Conservation (phyloP, 768 basidiomycete genomes). For the Leucosporidium scottii region DNA sequence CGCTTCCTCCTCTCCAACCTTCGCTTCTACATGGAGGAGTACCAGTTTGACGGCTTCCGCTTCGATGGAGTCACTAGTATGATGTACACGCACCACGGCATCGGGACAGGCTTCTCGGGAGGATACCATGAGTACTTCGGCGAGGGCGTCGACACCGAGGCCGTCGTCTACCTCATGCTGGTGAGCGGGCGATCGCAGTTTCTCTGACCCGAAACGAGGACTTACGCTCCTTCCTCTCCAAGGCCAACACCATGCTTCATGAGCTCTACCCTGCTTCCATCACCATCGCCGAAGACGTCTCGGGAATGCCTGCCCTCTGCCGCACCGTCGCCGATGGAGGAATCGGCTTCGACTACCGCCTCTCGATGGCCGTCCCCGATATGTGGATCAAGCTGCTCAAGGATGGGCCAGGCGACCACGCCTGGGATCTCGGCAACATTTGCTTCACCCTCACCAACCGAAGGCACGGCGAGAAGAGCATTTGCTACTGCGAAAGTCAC, state of each 20-base stretch:
- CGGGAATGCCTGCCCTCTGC: constrained; percentile 95
- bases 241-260: constrained; percentile 92
- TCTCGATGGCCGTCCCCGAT: constrained; percentile 97
- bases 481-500: constrained; percentile 91
- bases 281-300: constrained; percentile 97
- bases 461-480: constrained; percentile 78
- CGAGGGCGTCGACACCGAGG: constrained; percentile 71
- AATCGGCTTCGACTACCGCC: constrained; percentile 92
- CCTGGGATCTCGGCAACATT: constrained; percentile 82
- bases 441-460: constrained; percentile 85
- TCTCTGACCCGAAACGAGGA: not conserved
- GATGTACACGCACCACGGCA: constrained; percentile 98
- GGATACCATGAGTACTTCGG: constrained; percentile 99
- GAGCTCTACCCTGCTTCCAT: constrained; percentile 60
- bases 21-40: constrained; percentile 91
- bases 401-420: constrained; percentile 66
- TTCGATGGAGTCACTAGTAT: constrained; percentile 99
- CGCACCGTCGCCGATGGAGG: constrained; percentile 71
- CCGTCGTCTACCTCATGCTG: constrained; percentile 92
- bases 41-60: constrained; percentile 91
- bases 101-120: constrained; percentile 93
- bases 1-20: constrained; percentile 92
- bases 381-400: constrained; percentile 99
- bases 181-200: constrained; percentile 50
- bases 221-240: not conserved